Evolutionary conservation across 768 basidiomycete species (phyloP).

Genomic region (Zangia roseola): DNA sequence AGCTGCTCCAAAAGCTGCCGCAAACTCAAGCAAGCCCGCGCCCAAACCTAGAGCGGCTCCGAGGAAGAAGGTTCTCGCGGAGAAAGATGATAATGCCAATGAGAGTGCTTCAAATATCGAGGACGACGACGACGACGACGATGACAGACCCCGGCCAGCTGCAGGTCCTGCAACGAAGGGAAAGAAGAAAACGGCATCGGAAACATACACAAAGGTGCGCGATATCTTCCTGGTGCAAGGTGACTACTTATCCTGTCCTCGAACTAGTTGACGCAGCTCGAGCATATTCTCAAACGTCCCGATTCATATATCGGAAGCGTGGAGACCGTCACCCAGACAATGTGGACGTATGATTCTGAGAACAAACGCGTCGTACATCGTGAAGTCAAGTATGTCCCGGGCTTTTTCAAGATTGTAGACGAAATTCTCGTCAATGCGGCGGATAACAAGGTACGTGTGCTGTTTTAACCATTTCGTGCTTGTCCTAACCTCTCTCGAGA

Average conservation of each 20-base stretch:
- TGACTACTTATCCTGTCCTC: neutral
- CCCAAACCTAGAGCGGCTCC: slow-evolving; percentile 51
- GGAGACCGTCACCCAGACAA: slow-evolving; percentile 77
- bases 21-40: slow-evolving; percentile 39
- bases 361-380: slow-evolving; percentile 80
- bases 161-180: slow-evolving; percentile 30
- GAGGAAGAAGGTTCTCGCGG: slow-evolving; percentile 71
- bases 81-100: slow-evolving; percentile 64
- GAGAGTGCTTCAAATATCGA: slow-evolving; percentile 42
- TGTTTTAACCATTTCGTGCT: neutral
- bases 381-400: slow-evolving; percentile 90
- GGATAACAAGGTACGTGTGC: slow-evolving; percentile 86
- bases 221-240: neutral
- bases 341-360: slow-evolving; percentile 93
- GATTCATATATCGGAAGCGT: slow-evolving; percentile 97
- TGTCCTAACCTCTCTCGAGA: slow-evolving; percentile 44
- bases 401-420: slow-evolving; percentile 99
- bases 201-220: slow-evolving; percentile 85
- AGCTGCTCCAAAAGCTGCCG: slow-evolving; percentile 42
- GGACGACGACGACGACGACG: slow-evolving; percentile 37
- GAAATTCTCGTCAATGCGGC: slow-evolving; percentile 99
- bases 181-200: slow-evolving; percentile 87
- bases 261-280: slow-evolving; percentile 83
- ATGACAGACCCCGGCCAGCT: slow-evolving; percentile 34
- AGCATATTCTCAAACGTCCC: slow-evolving; percentile 90